Conservation (phyloP, 208 protist species). For the Trypanosoma rangeli region DNA sequence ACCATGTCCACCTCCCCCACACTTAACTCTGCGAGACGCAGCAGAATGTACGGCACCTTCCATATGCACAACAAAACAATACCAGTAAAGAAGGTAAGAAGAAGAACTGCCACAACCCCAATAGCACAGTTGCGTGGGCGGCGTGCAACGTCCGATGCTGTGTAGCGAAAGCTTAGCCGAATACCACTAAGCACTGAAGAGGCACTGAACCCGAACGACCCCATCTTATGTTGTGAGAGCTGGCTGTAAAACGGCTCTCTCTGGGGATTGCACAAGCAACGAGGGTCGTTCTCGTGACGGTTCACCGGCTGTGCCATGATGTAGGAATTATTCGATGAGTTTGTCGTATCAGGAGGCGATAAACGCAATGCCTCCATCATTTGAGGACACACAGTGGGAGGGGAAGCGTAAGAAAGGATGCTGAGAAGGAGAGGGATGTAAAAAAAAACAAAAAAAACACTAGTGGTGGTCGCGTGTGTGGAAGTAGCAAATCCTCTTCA, state of each 20-base stretch:
- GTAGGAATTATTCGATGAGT: background rate
- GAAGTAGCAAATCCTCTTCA: background rate
- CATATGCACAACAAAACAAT: slow-evolving; percentile 44
- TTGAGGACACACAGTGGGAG: background rate
- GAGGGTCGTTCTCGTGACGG: background rate
- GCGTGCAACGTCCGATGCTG: slow-evolving; percentile 42
- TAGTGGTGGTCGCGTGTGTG: background rate
- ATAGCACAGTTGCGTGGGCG: slow-evolving; percentile 65
- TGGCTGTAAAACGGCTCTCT: background rate
- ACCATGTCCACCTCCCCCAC: slow-evolving; percentile 74
- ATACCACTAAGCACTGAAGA: slow-evolving; percentile 10
- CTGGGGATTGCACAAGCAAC: background rate
- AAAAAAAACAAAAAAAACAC: background rate
- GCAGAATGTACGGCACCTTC: slow-evolving; percentile 71
- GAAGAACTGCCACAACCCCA: slow-evolving; percentile 52
- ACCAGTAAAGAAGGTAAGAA: slow-evolving; percentile 72
- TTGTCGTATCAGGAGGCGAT: background rate
- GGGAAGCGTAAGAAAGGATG: background rate
- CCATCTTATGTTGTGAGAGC: background rate
- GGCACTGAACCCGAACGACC: background rate
- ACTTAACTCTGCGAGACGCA: slow-evolving; percentile 69
- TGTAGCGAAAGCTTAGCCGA: slow-evolving; percentile 49
- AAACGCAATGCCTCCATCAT: background rate
- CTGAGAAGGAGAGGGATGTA: too few relatives aligned
- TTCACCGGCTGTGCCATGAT: background rate